A percentile compares a stretch with the other conserved stretches of the same genome.
phyloP scores from a whole-genome alignment of 129 eudicot genomes.

The Escallonia herrerae region DNA sequence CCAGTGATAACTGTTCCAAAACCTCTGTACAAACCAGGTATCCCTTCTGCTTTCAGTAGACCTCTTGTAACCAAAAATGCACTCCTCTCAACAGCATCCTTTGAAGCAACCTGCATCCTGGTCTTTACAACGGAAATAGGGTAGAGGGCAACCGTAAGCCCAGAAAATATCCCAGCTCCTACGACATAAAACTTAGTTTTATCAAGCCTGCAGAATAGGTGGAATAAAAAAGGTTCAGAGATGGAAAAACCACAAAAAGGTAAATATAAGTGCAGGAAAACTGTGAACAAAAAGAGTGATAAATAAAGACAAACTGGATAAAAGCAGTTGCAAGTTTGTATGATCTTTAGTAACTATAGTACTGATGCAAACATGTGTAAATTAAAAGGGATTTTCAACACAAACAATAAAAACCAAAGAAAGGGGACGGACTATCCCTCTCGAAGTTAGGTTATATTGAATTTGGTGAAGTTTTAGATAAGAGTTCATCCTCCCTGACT shows the following conservation, averaged over 20 bases:
- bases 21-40: constrained; percentile 94
- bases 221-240: background rate
- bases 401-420: too few relatives aligned
- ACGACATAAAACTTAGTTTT: constrained; percentile 88
- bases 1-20: constrained; percentile 94
- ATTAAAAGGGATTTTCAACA: too few relatives aligned
- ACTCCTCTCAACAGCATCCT: constrained; percentile 61
- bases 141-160: constrained; percentile 80
- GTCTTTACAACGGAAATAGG: constrained; percentile 96
- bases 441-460: too few relatives aligned
- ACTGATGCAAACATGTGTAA: too few relatives aligned
- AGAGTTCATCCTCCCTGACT: too few relatives aligned
- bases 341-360: too few relatives aligned
- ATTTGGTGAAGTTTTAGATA: too few relatives aligned
- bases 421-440: too few relatives aligned
- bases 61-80: constrained; percentile 74
- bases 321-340: too few relatives aligned
- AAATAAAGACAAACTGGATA: too few relatives aligned
- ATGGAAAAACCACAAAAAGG: background rate
- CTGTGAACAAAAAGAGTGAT: too few relatives aligned
- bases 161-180: constrained; percentile 93
- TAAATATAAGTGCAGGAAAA: background rate
- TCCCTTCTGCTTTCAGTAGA: constrained; percentile 71
- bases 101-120: constrained; percentile 84
- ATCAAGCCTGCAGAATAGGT: constrained; percentile 69